A percentile compares a stretch with the other conserved stretches of the same genome.
phyloP scores from a whole-genome alignment of 2,329 filamentous ascomycete genomes.

The Arthrinium puccinioides region DNA sequence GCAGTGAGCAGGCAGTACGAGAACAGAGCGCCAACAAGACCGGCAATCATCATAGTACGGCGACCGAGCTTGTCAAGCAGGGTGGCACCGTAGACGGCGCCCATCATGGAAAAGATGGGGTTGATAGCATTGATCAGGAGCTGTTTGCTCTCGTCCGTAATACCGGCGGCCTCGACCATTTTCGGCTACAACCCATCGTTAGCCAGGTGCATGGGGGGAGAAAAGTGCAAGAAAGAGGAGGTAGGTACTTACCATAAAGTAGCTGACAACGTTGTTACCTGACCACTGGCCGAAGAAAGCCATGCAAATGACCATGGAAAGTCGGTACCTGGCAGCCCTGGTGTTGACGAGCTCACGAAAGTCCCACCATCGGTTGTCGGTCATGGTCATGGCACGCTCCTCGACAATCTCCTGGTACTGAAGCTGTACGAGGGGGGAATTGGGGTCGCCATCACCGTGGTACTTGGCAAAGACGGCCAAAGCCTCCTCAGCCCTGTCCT shows the following conservation, averaged over 20 bases:
- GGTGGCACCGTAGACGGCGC: conserved; percentile 29
- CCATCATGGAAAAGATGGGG: conserved; percentile 33
- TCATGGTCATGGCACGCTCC: conserved; percentile 35
- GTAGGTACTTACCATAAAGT: conserved; percentile 24
- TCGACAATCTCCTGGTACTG: conserved; percentile 51
- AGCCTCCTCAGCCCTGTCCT: conserved; percentile 49
- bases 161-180: conserved; percentile 34
- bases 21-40: conserved; percentile 21
- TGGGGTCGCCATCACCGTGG: conserved; percentile 49
- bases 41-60: conserved; percentile 30
- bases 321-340: conserved; percentile 36
- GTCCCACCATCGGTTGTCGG: conserved; percentile 55
- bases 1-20: conserved; percentile 22
- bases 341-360: conserved; percentile 46
- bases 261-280: conserved; percentile 35
- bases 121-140: conserved; percentile 36
- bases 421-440: conserved; percentile 44
- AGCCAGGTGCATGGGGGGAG: too few relatives aligned
- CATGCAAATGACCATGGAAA: conserved; percentile 43
- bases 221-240: not conserved
- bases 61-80: conserved; percentile 32
- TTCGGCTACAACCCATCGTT: conserved; percentile 24
- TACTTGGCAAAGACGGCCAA: conserved; percentile 49
- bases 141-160: conserved; percentile 28
- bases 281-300: conserved; percentile 44